Conservation (phyloP, 495 filamentous ascomycete genomes). For the Neurospora tetrasperma region DNA sequence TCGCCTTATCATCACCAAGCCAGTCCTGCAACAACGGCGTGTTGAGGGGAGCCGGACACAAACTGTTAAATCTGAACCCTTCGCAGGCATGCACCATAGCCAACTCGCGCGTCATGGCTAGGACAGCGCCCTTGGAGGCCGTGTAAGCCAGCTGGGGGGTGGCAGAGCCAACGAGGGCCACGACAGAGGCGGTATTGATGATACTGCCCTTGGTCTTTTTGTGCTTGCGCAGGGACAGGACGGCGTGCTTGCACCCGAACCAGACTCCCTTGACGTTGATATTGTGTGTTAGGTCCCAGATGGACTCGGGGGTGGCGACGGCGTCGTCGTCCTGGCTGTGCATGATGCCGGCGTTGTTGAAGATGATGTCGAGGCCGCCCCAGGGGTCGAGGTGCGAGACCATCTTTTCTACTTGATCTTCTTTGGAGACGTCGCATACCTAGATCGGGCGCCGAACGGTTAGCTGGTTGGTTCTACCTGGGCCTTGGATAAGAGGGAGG, state of each 20-base stretch:
- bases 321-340: constrained; percentile 81
- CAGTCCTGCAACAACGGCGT: constrained; percentile 83
- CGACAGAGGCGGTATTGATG: constrained; percentile 92
- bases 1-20: constrained; percentile 80
- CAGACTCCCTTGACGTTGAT: constrained; percentile 99
- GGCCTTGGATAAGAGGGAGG: no score
- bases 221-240: constrained; percentile 69
- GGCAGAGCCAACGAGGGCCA: constrained; percentile 85
- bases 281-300: constrained; percentile 89
- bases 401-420: constrained; percentile 58
- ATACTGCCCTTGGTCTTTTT: constrained; percentile 69
- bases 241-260: constrained; percentile 91
- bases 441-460: constrained; percentile 7
- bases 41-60: constrained; percentile 91
- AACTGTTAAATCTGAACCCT: constrained; percentile 76
- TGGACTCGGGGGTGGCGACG: constrained; percentile 69
- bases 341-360: constrained; percentile 99
- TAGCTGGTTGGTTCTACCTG: no score
- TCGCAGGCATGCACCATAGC: constrained; percentile 80
- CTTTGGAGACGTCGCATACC: constrained; percentile 56
- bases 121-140: constrained; percentile 85
- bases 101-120: constrained; percentile 74
- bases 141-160: constrained; percentile 95
- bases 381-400: constrained; percentile 66
- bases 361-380: constrained; percentile 92